These are phyloP conservation scores for Poronia punctata DNA, from an alignment of 495 filamentous ascomycete genomes.

Conservation along the genomic window DNA sequence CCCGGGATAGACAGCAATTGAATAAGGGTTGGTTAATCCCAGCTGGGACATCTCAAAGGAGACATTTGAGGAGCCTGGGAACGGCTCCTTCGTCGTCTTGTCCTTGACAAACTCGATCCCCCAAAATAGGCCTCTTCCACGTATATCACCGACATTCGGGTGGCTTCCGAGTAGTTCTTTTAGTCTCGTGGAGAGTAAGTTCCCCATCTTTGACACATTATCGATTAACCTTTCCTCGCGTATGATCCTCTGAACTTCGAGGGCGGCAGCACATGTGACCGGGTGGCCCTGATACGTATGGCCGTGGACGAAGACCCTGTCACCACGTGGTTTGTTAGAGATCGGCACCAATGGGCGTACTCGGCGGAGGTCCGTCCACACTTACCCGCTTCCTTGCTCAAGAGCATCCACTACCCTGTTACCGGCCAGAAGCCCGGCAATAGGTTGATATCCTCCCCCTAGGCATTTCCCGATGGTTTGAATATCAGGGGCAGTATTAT, in stretches of 20 bases:
- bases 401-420: constrained; percentile 48
- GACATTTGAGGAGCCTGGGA: constrained; percentile 35
- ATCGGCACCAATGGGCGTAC: constrained; percentile 6
- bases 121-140: constrained; percentile 59
- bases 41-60: constrained; percentile 46
- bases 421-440: constrained; percentile 53
- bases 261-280: constrained; percentile 50
- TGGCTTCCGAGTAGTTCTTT: constrained; percentile 36
- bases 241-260: constrained; percentile 55
- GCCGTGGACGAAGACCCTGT: constrained; percentile 46
- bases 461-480: constrained; percentile 64
- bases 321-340: not conserved
- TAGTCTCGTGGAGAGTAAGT: constrained; percentile 40
- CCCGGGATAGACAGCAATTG: constrained; percentile 64
- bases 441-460: constrained; percentile 57
- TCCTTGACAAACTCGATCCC: constrained; percentile 52
- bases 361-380: not conserved
- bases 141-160: constrained; percentile 57
- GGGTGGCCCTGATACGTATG: constrained; percentile 61
- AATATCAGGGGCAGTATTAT: constrained; percentile 42
- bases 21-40: constrained; percentile 37
- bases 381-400: constrained; percentile 49
- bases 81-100: constrained; percentile 40
- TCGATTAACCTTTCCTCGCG: constrained; percentile 45
- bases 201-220: constrained; percentile 47